Evolutionary conservation across 306 rosid species (phyloP).

Genomic region (Dryas octopetala): DNA sequence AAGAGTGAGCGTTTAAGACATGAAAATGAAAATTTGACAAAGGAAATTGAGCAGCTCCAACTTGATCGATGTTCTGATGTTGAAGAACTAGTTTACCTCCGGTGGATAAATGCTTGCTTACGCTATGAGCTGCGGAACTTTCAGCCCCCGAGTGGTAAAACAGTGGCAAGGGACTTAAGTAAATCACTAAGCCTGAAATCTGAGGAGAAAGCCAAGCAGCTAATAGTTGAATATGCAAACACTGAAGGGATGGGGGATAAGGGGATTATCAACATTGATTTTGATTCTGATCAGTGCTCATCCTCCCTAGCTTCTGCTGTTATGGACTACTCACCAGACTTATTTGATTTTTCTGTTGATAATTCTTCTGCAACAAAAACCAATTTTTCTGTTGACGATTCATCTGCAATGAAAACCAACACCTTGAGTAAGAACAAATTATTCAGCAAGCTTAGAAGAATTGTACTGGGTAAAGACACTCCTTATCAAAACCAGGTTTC

Average conservation of each 20-base stretch:
- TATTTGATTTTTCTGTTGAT: constrained; percentile 51
- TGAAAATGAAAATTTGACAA: constrained; percentile 46
- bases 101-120: constrained; percentile 94
- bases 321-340: constrained; percentile 54
- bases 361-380: neutral
- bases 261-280: constrained; percentile 37
- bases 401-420: constrained; percentile 42
- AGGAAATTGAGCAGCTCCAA: constrained; percentile 62
- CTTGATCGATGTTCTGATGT: constrained; percentile 61
- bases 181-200: constrained; percentile 73
- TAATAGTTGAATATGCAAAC: constrained; percentile 79
- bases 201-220: constrained; percentile 79
- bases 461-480: constrained; percentile 52
- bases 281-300: constrained; percentile 75
- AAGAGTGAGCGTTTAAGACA: constrained; percentile 40
- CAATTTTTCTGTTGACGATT: constrained; percentile 39
- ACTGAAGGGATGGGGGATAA: constrained; percentile 41
- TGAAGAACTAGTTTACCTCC: constrained; percentile 82
- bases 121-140: constrained; percentile 70
- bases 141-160: constrained; percentile 68
- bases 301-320: constrained; percentile 61
- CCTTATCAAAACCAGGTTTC: constrained; percentile 23
- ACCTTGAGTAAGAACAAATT: constrained; percentile 42
- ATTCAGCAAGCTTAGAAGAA: constrained; percentile 60
- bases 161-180: constrained; percentile 81